Evolutionary conservation across 208 protist species (phyloP).

Genomic region (Herpetomonas samuelpessoai): DNA sequence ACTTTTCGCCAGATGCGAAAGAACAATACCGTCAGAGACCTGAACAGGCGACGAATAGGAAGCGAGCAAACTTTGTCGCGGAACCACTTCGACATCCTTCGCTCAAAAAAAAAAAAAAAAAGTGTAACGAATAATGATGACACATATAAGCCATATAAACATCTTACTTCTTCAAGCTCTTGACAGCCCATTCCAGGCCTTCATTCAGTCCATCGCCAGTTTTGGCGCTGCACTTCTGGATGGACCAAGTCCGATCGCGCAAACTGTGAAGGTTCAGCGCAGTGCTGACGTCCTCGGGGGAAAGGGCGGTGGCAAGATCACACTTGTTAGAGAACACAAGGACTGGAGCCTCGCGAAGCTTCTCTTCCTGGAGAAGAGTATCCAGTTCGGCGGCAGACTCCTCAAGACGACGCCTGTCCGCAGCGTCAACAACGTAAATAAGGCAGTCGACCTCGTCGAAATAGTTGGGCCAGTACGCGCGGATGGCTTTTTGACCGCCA

Average conservation of each 20-base stretch:
- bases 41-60: too few relatives aligned
- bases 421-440: slow-evolving; percentile 96
- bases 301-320: slow-evolving; percentile 91
- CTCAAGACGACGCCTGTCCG: slow-evolving; percentile 92
- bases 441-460: slow-evolving; percentile 96
- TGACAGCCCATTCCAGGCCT: slow-evolving; percentile 87
- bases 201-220: slow-evolving; percentile 87
- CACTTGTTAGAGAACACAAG: slow-evolving; percentile 98
- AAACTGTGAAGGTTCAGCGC: slow-evolving; percentile 82
- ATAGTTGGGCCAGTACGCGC: slow-evolving; percentile 98
- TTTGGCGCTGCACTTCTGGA: slow-evolving; percentile 92
- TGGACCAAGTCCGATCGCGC: slow-evolving; percentile 88
- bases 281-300: slow-evolving; percentile 83
- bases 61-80: background rate
- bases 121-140: slow-evolving; percentile 6
- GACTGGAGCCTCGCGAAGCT: slow-evolving; percentile 92
- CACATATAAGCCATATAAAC: slow-evolving; percentile 8
- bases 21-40: too few relatives aligned
- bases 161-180: slow-evolving; percentile 77
- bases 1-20: too few relatives aligned
- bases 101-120: slow-evolving; percentile 23
- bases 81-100: slow-evolving; percentile 7
- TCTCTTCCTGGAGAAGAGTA: slow-evolving; percentile 93
- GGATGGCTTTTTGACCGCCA: slow-evolving; percentile 97
- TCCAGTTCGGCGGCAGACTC: slow-evolving; percentile 94